Base-by-base conservation (phyloP, 208 protist genomes). In the Wallacemonas rigidus region DNA sequence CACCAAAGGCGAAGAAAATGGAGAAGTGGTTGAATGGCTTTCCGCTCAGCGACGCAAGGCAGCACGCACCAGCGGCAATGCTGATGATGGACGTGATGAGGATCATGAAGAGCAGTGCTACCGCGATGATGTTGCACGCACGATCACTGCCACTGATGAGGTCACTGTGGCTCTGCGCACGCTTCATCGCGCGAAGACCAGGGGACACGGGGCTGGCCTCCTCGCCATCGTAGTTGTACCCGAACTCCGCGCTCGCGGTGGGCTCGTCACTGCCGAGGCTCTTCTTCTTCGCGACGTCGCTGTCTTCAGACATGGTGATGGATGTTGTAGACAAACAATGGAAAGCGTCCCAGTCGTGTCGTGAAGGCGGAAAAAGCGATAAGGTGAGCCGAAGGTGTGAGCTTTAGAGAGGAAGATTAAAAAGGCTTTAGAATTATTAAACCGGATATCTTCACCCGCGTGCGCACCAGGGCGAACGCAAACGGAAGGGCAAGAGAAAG, bases 41-140 rank as follows among this genome's bases (percentile, higher is more conserved):
- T 38, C 76, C 76, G 6, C 36, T 56, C 44, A 87, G 62, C 0
- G 78, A 84, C 44, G 78, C 75, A n/a, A 87, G 69, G 61, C 67
- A 79, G 61, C 71, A 83, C 26, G 82, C 82, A 69, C 82, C 82
- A 6, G 79, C 82, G 53, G 72, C 76, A 41, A 87, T 81, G 69
- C 79, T 76, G 55, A 86, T 71, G 64, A 88, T 64, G 50, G 76
- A 80, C 36, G 71, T 80, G 60, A 84, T 63, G 14, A 88, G 53
- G 39, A 87, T 78, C 50, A 70, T 73, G 64, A 77, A 82, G 62
- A 87, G 78, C 3, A 87, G 68, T 15, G 76, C 72, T 7, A 81
- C 58, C 17, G 75, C 72, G 26, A 81, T 67, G 38, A 80, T 44
- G 69, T 83, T 83, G 48, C 54, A 71, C 35, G 76, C 75, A n/a